Evolutionary conservation across 352 stramenopile genomes (phyloP).

Genomic region (Phytopythium cucurbitacearum): DNA sequence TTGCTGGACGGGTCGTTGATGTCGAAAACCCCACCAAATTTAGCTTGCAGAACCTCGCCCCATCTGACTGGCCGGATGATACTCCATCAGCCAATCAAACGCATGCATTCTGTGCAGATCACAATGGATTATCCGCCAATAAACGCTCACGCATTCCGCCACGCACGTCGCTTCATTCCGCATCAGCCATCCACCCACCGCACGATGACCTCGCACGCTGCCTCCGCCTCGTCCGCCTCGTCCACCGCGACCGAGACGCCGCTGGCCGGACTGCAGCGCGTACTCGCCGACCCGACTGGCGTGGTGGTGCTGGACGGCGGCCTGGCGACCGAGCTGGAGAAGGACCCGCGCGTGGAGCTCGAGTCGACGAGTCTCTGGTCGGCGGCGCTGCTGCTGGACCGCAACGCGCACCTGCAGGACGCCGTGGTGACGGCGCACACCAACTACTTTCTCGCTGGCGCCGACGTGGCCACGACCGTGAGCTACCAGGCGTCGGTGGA

Average conservation of each 20-base stretch:
- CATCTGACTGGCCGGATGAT: no score
- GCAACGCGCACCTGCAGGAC: conserved; percentile 40
- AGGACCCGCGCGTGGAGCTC: conserved; percentile 56
- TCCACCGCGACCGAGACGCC: conserved; percentile 17
- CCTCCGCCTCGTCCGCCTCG: conserved; percentile 3
- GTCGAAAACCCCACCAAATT: no score
- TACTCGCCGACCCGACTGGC: conserved; percentile 17
- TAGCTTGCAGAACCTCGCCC: no score
- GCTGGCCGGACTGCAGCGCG: conserved; percentile 28
- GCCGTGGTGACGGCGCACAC: conserved; percentile 68
- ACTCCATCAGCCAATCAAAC: no score
- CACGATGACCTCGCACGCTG: no score
- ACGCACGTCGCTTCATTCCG: no score
- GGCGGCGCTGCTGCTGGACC: conserved; percentile 56
- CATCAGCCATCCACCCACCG: no score
- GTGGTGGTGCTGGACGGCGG: conserved; percentile 74
- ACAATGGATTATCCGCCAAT: no score
- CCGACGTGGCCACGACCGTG: conserved; percentile 74
- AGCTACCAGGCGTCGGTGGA: conserved; percentile 87
- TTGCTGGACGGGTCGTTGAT: no score
- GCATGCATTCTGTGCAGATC: no score
- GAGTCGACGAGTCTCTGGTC: conserved; percentile 64
- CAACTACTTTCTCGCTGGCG: conserved; percentile 70
- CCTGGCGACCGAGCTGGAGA: conserved; percentile 76
- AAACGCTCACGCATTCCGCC: no score